A percentile compares a stretch with the other conserved stretches of the same genome.
phyloP scores from a whole-genome alignment of 495 filamentous ascomycete species.

The Penicillium crystallinum region DNA sequence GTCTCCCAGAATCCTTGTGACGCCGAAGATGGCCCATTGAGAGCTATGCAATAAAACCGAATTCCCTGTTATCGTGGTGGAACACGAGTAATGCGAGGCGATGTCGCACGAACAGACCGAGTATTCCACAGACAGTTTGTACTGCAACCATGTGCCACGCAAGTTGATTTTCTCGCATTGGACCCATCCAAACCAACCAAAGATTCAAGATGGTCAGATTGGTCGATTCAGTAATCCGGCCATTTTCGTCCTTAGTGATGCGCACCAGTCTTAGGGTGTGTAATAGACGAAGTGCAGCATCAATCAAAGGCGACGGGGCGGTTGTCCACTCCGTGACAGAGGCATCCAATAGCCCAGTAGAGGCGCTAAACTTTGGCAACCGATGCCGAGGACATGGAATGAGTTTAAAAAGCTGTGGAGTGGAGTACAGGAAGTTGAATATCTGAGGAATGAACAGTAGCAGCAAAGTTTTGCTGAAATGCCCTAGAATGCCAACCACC shows the following conservation, averaged over 20 bases:
- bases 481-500: conserved; percentile 90
- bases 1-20: no score
- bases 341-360: conserved; percentile 77
- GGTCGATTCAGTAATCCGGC: conserved; percentile 70
- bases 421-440: conserved; percentile 92
- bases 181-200: conserved; percentile 94
- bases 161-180: conserved; percentile 79
- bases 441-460: conserved; percentile 90
- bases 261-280: conserved; percentile 58
- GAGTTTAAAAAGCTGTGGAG: conserved; percentile 81
- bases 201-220: conserved; percentile 93
- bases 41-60: conserved; percentile 26
- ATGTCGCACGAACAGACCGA: conserved; percentile 82
- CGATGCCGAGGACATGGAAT: conserved; percentile 91
- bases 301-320: conserved; percentile 63
- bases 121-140: conserved; percentile 67
- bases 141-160: conserved; percentile 68
- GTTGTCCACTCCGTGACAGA: conserved; percentile 72
- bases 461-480: conserved; percentile 96
- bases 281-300: conserved; percentile 55
- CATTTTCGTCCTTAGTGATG: conserved; percentile 59
- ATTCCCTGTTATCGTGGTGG: conserved; percentile 67
- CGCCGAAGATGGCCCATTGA: neutral
- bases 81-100: conserved; percentile 79
- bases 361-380: conserved; percentile 78